Base-by-base conservation (phyloP, 192 early-diverging fungal genomes). In the Pilobolus umbonatus region DNA sequence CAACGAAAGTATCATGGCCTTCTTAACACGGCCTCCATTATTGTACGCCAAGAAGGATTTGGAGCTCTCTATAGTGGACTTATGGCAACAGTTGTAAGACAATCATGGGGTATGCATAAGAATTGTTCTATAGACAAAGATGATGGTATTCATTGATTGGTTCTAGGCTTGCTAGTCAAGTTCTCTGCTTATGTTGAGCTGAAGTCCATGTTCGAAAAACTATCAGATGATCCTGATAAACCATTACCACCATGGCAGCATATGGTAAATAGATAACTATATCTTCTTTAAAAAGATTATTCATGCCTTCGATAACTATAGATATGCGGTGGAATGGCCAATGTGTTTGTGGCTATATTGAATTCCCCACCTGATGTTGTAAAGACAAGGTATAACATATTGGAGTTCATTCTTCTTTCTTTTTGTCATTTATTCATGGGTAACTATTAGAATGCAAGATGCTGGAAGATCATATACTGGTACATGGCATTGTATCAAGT, bases 341-440 rank as follows among this genome's bases (percentile, higher is more conserved):
- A 75, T 46, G 57, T 75, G 4, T 25, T 75, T 8, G 73, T 75
- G 21, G 73, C 57, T 5, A 60, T 75, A 11, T 28, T 72, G 10
- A 75, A 75, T 48, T 68, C 65, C 17, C 73, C 73, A 22, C 73
- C 73, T 14, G 73, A 75, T 48, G 73, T 75, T 14, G 69, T 75
- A 3, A 75, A 75, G 48, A 75, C 73, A 34, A 56, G 68, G 68
- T 68, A 62, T 26, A 42, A 9, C 12, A 17, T 29, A 42, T 42
- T 21, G 4, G 29, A 40, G 24, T 55, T 14, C 12, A 35, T 29
- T 48, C 11, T 22, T 11, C 8, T 40, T 17, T 7, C n/a, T 19
- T 8, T 17, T 24, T 32, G 11, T 49, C 17, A 7, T 61, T 42
- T 28, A 17, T 43, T 17, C 4, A 15, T 53, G 12, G 9, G 4